These are phyloP conservation scores for Mycena capillaripes DNA, from an alignment of 768 basidiomycete species.

Conservation along the genomic window DNA sequence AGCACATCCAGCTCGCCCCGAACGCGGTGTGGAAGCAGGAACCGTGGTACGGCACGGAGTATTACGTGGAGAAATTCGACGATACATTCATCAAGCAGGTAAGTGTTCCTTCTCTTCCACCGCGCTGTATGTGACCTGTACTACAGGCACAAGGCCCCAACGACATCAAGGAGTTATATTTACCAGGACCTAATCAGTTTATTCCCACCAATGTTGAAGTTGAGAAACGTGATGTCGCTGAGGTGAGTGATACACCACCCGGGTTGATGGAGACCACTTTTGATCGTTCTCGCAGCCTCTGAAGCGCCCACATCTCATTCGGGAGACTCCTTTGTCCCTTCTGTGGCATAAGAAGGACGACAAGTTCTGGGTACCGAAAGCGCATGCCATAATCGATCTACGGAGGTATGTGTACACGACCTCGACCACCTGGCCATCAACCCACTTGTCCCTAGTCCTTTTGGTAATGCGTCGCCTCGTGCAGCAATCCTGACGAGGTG, in stretches of 20 bases:
- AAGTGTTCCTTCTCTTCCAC: constrained; percentile 9
- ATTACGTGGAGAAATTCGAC: constrained; percentile 80
- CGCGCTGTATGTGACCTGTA: constrained; percentile 3
- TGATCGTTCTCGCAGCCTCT: constrained; percentile 65
- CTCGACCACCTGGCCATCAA: constrained; percentile 3
- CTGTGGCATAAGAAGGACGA: constrained; percentile 99
- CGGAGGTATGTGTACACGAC: constrained; percentile 67
- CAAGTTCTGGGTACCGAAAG: constrained; percentile 95
- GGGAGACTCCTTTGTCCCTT: constrained; percentile 76
- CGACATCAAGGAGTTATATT: constrained; percentile 74
- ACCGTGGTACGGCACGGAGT: constrained; percentile 94
- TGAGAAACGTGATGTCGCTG: constrained; percentile 75
- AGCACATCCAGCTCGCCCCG: constrained; percentile 63
- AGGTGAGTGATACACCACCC: constrained; percentile 59
- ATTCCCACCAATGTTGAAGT: constrained; percentile 91
- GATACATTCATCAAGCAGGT: constrained; percentile 72
- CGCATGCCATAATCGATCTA: constrained; percentile 80
- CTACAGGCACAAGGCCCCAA: constrained; percentile 74
- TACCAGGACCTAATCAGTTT: constrained; percentile 92
- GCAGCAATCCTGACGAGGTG: constrained; percentile 82
- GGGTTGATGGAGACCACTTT: background rate
- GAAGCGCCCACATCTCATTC: constrained; percentile 81
- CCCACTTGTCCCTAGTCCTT: constrained; percentile 56
- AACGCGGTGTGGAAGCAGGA: constrained; percentile 77
- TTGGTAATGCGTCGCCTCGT: constrained; percentile 74